Percentiles rank a stretch among this genome's conserved stretches.
Evolutionary conservation across 2,329 filamentous ascomycete genomes (phyloP).

Genomic region (Lachnellula willkommii): DNA sequence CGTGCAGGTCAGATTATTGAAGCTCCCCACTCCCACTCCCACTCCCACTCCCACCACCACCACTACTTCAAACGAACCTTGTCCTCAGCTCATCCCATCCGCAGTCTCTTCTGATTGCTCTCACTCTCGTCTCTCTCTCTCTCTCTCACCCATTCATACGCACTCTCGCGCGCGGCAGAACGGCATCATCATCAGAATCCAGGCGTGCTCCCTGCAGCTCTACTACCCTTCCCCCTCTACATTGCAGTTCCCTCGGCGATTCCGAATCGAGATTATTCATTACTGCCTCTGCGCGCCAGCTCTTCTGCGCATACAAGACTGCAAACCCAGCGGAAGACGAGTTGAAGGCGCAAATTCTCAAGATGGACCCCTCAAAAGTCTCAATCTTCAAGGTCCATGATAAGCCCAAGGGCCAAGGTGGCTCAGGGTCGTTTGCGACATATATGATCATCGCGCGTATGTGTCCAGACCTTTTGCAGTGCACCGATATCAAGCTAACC

Average conservation of each 20-base stretch:
- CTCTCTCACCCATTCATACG: background rate
- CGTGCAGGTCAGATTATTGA: no score
- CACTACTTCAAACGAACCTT: background rate
- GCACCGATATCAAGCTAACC: conserved; percentile 14
- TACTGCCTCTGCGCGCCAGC: background rate
- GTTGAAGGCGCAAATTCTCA: background rate
- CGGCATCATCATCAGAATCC: background rate
- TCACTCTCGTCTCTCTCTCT: background rate
- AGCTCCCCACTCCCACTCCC: no score
- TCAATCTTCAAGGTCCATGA: conserved; percentile 33
- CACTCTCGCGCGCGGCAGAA: background rate
- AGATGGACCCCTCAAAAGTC: conserved; percentile 29
- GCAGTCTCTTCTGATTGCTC: no score
- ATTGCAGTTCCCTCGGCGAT: background rate
- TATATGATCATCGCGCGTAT: conserved; percentile 94
- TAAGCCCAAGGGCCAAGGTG: conserved; percentile 28
- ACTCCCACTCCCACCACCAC: background rate
- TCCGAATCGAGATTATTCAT: background rate
- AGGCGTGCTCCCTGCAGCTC: background rate
- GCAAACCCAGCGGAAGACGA: background rate
- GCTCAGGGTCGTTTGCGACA: conserved; percentile 77
- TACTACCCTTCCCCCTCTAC: background rate
- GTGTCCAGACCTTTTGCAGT: conserved; percentile 31
- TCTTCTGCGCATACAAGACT: conserved; percentile 7
- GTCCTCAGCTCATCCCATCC: background rate